Evolutionary conservation across 2,329 filamentous ascomycete species (phyloP), one percentile per base, ranked within the genome.

Genomic region (Trichoderma polysporum): DNA sequence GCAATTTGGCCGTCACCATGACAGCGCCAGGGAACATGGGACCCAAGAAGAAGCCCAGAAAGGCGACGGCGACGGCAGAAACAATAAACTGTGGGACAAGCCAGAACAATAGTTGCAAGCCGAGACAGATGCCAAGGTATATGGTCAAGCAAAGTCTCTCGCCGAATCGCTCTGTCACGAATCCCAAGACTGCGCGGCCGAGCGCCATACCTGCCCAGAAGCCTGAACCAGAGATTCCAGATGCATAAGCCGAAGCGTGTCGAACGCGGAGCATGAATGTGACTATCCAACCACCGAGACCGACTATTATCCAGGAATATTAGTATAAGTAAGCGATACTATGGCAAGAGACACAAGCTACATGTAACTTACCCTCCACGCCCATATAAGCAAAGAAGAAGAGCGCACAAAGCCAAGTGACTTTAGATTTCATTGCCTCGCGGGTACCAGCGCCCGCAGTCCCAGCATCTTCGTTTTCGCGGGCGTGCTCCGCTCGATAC

Each of bases 161-260:
- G 0, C 90, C 91, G 15, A 88, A 82, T 1, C 83, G 79, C 5
- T 89, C 87, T 0, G 91, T 93, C 0, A 92, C 83, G 69, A 93
- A 92, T 0, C 90, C 90, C 4, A 93, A 78, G 0, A 85, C 75
- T 0, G 92, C 80, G 1, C 91, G 82, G 0, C 91, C 91, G 0
- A 90, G 76, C 0, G 90, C 91, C 72, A 93, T 85, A 0, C 91
- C 91, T n/a, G 90, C 84, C 91, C 91, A 94, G 77, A 92, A 94
- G 0, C 90, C 91, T 0, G 90, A 91, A 0, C 86, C 88, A 0
- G 87, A 88, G 77, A 92, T 89, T 29, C 91, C 91, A n/a, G 88
- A 88, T 0, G 87, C 86, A 71, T 92, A 92, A 0, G 86, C 78
- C 2, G 79, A 83, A 1, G 87, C 90, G 6, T 88, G 79, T 15